phyloP scores from a whole-genome alignment of 208 protist genomes.

The Acanthamoeba triangularis region DNA sequence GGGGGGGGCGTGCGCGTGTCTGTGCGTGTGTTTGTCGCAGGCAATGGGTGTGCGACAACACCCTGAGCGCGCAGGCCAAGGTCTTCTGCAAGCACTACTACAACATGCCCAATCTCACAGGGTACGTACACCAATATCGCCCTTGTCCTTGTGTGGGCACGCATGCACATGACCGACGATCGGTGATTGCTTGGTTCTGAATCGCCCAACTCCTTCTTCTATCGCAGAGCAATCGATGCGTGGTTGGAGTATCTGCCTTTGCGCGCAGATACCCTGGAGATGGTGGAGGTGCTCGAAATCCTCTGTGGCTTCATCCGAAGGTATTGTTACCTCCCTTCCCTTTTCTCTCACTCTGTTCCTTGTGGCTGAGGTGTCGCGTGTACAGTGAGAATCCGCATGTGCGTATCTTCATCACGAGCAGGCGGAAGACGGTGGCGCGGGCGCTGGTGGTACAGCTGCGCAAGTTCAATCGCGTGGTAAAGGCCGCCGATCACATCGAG shows the following conservation, averaged over 20 bases:
- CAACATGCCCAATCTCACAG: constrained; percentile 47
- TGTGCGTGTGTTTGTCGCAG: neutral
- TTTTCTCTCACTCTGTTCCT: neutral
- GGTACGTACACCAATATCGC: neutral
- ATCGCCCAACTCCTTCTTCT: neutral
- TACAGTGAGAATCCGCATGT: neutral
- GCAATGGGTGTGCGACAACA: constrained; percentile 47
- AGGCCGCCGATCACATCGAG: neutral
- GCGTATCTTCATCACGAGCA: neutral
- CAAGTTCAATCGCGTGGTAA: constrained; percentile 8
- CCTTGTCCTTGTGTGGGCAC: neutral
- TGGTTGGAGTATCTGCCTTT: constrained; percentile 13
- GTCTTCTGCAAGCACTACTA: constrained; percentile 44
- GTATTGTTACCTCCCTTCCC: neutral
- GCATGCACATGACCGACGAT: neutral
- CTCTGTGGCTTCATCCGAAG: constrained; percentile 32
- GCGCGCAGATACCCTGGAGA: neutral
- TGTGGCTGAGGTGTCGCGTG: neutral
- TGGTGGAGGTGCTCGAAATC: neutral
- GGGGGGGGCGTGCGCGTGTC: too few relatives aligned
- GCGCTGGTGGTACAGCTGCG: neutral
- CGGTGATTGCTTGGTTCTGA: too few relatives aligned
- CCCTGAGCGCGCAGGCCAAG: constrained; percentile 42
- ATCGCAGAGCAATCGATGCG: neutral
- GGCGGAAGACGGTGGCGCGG: neutral